phyloP scores from a whole-genome alignment of 2,329 filamentous ascomycete species.

The Nigrospora oryzae region DNA sequence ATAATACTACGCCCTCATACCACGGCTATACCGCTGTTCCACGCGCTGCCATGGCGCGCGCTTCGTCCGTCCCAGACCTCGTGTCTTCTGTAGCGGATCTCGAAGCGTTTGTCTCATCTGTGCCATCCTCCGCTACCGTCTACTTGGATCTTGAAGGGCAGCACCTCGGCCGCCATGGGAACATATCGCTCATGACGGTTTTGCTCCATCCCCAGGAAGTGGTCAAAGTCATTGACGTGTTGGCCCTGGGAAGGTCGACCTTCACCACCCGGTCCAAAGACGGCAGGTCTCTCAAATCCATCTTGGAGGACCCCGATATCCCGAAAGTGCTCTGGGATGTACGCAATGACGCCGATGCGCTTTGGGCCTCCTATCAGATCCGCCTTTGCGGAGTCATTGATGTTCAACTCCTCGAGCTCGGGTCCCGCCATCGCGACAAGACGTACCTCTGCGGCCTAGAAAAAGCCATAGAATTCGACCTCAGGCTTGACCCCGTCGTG shows the following conservation, averaged over 20 bases:
- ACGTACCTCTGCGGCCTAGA: conserved; percentile 8
- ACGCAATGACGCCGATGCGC: conserved; percentile 16
- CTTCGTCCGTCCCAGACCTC: no score
- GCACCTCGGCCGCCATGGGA: conserved; percentile 11
- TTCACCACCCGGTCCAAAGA: conserved; percentile 5
- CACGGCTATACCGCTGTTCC: no score
- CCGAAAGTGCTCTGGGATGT: conserved; percentile 17
- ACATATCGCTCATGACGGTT: conserved; percentile 9
- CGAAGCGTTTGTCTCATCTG: no score
- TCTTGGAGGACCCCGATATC: conserved; percentile 9
- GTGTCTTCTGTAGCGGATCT: no score
- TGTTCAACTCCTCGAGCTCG: conserved; percentile 20
- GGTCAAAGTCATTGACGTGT: conserved; percentile 12
- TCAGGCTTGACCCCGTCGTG: no score
- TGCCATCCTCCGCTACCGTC: no score
- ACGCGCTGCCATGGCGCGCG: no score
- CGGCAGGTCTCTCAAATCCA: conserved; percentile 7
- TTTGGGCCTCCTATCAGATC: conserved; percentile 13
- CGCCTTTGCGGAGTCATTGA: conserved; percentile 14
- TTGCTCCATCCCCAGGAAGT: conserved; percentile 6
- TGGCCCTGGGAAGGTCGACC: conserved; percentile 6
- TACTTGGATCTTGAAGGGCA: no score
- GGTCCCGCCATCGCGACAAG: conserved; percentile 7
- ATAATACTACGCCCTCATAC: no score
- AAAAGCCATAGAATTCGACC: conserved; percentile 1